Percentiles rank a stretch among this genome's conserved stretches.
phyloP scores from a whole-genome alignment of 2,329 filamentous ascomycete genomes.

The Epichloe sibirici region DNA sequence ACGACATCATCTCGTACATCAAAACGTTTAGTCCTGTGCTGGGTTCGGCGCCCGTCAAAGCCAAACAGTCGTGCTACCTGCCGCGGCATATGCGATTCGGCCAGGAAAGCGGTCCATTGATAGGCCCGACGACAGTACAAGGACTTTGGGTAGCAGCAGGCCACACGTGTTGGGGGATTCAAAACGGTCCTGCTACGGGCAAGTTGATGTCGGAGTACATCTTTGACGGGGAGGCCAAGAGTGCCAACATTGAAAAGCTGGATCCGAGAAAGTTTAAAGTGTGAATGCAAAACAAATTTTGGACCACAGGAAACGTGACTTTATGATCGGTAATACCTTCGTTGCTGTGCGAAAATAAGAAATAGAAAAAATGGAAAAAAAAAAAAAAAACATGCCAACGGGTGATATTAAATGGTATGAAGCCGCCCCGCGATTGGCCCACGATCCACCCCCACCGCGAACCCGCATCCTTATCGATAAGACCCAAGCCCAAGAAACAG shows the following conservation, averaged over 20 bases:
- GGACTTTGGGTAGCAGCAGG: conserved; percentile 76
- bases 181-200: conserved; percentile 84
- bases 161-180: conserved; percentile 97
- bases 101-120: conserved; percentile 54
- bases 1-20: conserved; percentile 76
- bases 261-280: conserved; percentile 55
- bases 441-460: too few species aligned
- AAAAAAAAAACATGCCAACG: background rate
- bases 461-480: conserved; percentile 2
- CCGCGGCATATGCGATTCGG: conserved; percentile 58
- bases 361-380: background rate
- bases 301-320: too few species aligned
- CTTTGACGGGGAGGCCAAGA: conserved; percentile 58
- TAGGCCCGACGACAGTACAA: conserved; percentile 61
- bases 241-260: conserved; percentile 51
- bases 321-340: too few species aligned
- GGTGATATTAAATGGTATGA: too few species aligned
- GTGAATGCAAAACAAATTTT: conserved; percentile 12
- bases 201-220: conserved; percentile 70
- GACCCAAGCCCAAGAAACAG: background rate
- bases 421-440: too few species aligned
- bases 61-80: conserved; percentile 84
- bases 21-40: conserved; percentile 52
- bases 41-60: conserved; percentile 54
- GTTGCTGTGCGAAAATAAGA: too few species aligned